phyloP scores from a whole-genome alignment of 78 protist species.

The Dictyostelium citrinum region DNA sequence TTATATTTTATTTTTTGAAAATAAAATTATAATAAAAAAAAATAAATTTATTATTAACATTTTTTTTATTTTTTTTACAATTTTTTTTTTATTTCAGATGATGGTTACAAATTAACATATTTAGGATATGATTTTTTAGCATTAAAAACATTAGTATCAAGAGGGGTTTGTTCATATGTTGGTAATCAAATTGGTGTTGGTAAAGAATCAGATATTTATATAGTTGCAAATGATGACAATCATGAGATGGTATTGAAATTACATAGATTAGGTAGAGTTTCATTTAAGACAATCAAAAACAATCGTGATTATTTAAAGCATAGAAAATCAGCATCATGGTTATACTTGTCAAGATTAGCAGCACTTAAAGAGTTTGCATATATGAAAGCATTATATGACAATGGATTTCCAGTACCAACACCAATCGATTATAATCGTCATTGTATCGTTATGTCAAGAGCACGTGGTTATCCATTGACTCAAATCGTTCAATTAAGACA shows the following conservation, averaged over 20 bases:
- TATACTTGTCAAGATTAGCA: conserved; percentile 95
- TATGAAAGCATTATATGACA: conserved; percentile 95
- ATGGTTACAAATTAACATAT: conserved; percentile 96
- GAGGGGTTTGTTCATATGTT: conserved; percentile 85
- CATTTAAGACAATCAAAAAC: conserved; percentile 93
- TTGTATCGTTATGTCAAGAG: conserved; percentile 93
- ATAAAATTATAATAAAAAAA: too few species aligned
- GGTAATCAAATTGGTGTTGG: conserved; percentile 98
- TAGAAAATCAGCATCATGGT: conserved; percentile 92
- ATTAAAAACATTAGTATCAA: conserved; percentile 86
- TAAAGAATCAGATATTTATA: conserved; percentile 96
- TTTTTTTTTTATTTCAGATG: conserved; percentile 58
- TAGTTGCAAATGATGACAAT: conserved; percentile 77
- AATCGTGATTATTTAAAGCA: conserved; percentile 95
- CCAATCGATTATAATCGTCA: conserved; percentile 97
- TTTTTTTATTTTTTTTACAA: too few species aligned
- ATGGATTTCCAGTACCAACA: conserved; percentile 96
- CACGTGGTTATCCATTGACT: conserved; percentile 91
- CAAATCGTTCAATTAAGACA: conserved; percentile 77
- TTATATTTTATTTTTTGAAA: too few species aligned
- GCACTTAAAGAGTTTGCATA: conserved; percentile 98
- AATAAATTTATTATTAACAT: too few species aligned
- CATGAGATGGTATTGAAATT: conserved; percentile 65
- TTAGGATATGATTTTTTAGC: conserved; percentile 98
- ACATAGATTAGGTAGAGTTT: conserved; percentile 96